Conservation (phyloP, 225 moss, liverwort and hornwort genomes). For the Marchantia paleacea region DNA sequence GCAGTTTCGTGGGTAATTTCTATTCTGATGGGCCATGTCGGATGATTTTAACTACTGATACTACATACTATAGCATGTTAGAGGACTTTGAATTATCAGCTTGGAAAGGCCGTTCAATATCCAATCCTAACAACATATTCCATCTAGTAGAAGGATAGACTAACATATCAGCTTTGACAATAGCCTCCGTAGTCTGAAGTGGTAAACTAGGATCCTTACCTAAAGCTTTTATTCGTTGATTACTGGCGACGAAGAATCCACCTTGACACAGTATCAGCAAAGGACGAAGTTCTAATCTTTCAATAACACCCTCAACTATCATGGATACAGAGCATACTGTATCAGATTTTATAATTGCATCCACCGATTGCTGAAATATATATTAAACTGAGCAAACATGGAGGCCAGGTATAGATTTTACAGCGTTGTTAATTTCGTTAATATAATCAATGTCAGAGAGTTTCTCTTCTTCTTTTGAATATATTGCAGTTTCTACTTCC, state of each 20-base stretch:
- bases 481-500: no score
- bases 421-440: no score
- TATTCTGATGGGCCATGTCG: background rate
- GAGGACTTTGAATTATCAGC: background rate
- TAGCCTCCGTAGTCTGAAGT: background rate
- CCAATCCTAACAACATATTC: constrained; percentile 8
- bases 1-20: no score
- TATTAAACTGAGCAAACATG: background rate
- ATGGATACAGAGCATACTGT: background rate
- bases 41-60: background rate
- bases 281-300: background rate
- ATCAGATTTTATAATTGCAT: background rate
- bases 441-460: no score
- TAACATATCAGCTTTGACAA: background rate
- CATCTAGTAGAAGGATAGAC: background rate
- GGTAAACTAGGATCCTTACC: background rate
- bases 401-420: background rate
- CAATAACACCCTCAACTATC: background rate
- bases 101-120: background rate
- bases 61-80: background rate
- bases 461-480: no score
- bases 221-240: background rate
- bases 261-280: background rate
- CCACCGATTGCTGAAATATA: background rate
- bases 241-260: constrained; percentile 4